Percentiles rank a stretch among this genome's conserved stretches.
These are phyloP conservation scores for Dryadomyces quercus-mongolicae DNA, from an alignment of 2,329 filamentous ascomycete species.

Conservation along the genomic window DNA sequence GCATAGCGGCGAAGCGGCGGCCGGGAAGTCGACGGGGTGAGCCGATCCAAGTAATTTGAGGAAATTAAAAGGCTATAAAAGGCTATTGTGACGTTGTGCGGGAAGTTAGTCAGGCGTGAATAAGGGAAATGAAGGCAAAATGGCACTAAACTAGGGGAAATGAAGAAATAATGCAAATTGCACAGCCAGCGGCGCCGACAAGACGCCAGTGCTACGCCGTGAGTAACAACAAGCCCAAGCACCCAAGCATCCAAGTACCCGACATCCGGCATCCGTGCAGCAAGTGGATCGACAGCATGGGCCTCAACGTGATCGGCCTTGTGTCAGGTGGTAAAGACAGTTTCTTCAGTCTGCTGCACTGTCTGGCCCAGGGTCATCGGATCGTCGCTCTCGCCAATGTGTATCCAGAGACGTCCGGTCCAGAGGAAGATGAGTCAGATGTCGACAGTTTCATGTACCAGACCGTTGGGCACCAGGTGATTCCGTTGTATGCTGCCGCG, in stretches of 20 bases:
- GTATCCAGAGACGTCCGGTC: slow-evolving; percentile 37
- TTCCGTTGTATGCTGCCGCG: slow-evolving; percentile 72
- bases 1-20: neutral
- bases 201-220: neutral
- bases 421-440: slow-evolving; percentile 14
- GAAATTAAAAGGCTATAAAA: neutral
- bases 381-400: slow-evolving; percentile 86
- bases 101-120: neutral
- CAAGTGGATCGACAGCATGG: slow-evolving; percentile 1
- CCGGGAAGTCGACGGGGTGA: neutral
- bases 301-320: slow-evolving; percentile 71
- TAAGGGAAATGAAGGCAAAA: neutral
- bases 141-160: neutral
- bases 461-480: slow-evolving; percentile 79
- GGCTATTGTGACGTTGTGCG: neutral
- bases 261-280: too few relatives aligned
- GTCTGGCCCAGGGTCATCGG: slow-evolving; percentile 70
- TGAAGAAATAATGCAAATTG: neutral
- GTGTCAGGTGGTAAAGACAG: slow-evolving; percentile 97
- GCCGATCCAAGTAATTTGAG: neutral
- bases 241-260: too few relatives aligned
- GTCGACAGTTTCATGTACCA: slow-evolving; percentile 98
- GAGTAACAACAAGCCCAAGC: too few relatives aligned
- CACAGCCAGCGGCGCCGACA: too few relatives aligned
- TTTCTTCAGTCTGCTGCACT: slow-evolving; percentile 86